phyloP scores from a whole-genome alignment of 257 asterid species.

The Jaltomata sinuosa region DNA sequence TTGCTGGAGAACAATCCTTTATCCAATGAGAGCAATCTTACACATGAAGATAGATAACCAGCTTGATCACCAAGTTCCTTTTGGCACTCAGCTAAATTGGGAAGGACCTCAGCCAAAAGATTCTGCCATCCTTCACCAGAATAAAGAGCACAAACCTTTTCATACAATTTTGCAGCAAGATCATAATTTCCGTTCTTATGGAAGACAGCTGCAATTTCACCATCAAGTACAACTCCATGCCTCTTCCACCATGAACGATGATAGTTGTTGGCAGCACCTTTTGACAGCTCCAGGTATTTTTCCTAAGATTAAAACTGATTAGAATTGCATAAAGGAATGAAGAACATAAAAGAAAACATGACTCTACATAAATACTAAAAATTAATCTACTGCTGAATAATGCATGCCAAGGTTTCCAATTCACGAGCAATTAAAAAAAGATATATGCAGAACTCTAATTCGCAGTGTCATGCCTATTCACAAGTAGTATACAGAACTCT shows the following conservation, averaged over 20 bases:
- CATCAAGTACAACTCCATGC: constrained; percentile 98
- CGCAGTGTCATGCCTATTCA: neutral
- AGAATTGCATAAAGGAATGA: constrained; percentile 10
- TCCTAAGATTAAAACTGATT: constrained; percentile 25
- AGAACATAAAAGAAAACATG: neutral
- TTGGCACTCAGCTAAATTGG: constrained; percentile 93
- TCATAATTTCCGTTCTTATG: constrained; percentile 77
- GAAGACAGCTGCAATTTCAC: constrained; percentile 92
- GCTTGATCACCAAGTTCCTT: constrained; percentile 89
- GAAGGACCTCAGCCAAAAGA: constrained; percentile 93
- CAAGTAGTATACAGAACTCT: neutral
- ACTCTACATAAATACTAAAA: neutral
- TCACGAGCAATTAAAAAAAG: neutral
- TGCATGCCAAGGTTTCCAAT: constrained; percentile 7
- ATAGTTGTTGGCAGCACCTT: constrained; percentile 96
- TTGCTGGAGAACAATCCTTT: constrained; percentile 69
- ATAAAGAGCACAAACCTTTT: constrained; percentile 98
- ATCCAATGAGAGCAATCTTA: constrained; percentile 84
- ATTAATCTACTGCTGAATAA: neutral
- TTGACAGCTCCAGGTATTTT: constrained; percentile 82
- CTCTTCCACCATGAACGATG: constrained; percentile 99
- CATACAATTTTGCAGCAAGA: constrained; percentile 82
- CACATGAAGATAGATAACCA: constrained; percentile 96
- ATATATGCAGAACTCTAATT: neutral
- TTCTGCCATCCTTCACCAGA: constrained; percentile 99